These are phyloP conservation scores for Pleurotus platypus DNA, from an alignment of 768 basidiomycete species.

Conservation along the genomic window DNA sequence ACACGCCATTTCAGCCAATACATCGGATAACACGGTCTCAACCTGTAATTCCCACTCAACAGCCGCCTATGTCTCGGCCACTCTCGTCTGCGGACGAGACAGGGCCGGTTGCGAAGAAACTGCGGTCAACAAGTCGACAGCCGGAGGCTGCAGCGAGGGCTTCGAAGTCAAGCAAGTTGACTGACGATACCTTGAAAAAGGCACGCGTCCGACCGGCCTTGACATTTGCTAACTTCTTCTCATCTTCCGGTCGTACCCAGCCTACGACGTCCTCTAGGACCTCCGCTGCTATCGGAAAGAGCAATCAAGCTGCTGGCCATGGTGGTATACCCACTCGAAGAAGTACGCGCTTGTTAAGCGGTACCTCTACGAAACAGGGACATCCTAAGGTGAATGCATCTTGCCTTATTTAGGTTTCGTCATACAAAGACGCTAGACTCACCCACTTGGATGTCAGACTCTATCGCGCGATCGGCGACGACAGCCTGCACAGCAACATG, in stretches of 20 bases:
- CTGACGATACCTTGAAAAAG: constrained; percentile 81
- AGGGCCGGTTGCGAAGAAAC: constrained; percentile 72
- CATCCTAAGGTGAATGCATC: constrained; percentile 49
- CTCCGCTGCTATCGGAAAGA: constrained; percentile 47
- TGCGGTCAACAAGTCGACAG: constrained; percentile 61
- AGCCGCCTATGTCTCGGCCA: constrained; percentile 56
- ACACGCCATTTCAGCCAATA: constrained; percentile 51
- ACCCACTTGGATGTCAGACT: constrained; percentile 22
- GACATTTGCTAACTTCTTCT: constrained; percentile 85
- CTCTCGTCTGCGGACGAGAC: constrained; percentile 82
- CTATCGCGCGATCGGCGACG: constrained; percentile 58
- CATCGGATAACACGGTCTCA: constrained; percentile 44
- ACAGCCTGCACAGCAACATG: constrained; percentile 48
- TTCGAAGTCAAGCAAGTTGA: constrained; percentile 57
- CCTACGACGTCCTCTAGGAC: constrained; percentile 63
- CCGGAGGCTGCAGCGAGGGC: constrained; percentile 49
- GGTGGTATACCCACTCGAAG: constrained; percentile 55
- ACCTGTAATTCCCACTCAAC: constrained; percentile 34
- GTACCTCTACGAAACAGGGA: constrained; percentile 45
- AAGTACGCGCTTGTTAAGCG: constrained; percentile 69
- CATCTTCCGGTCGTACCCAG: constrained; percentile 80
- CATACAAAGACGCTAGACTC: not conserved
- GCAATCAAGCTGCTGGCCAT: constrained; percentile 38
- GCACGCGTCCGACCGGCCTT: constrained; percentile 87
- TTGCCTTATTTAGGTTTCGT: not conserved